phyloP scores from a whole-genome alignment of 2,329 filamentous ascomycete genomes.

The Fusarium cicatricum region DNA sequence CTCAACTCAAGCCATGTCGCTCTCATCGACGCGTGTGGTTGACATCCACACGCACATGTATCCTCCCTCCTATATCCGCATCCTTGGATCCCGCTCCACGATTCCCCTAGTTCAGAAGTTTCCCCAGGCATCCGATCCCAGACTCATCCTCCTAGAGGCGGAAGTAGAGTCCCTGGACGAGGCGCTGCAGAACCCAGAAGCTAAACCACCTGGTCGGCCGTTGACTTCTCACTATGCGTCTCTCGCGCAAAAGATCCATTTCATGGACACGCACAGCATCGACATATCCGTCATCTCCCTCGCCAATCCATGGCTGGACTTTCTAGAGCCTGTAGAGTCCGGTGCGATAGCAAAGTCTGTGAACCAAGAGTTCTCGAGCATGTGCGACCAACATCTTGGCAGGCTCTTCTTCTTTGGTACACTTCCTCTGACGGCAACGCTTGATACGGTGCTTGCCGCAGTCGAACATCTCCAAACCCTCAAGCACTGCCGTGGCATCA shows the following conservation, averaged over 20 bases:
- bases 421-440: conserved; percentile 76
- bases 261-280: conserved; percentile 88
- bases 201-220: conserved; percentile 76
- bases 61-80: conserved; percentile 67
- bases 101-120: conserved; percentile 79
- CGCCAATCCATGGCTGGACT: conserved; percentile 95
- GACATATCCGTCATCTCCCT: conserved; percentile 85
- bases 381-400: conserved; percentile 72
- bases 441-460: conserved; percentile 68
- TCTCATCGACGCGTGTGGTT: conserved; percentile 56
- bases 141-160: conserved; percentile 70
- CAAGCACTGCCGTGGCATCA: conserved; percentile 80
- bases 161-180: conserved; percentile 57
- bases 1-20: conserved; percentile 43
- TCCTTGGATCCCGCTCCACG: conserved; percentile 64
- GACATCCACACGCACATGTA: conserved; percentile 78
- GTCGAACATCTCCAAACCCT: conserved; percentile 69
- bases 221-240: conserved; percentile 86
- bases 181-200: conserved; percentile 61
- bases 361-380: conserved; percentile 79
- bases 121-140: conserved; percentile 61
- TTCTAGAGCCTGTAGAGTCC: conserved; percentile 70
- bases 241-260: conserved; percentile 79
- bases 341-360: conserved; percentile 69
- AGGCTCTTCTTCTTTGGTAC: conserved; percentile 85